Base-by-base conservation (phyloP, 2,329 filamentous ascomycete genomes). In the Cladosporium sp. region DNA sequence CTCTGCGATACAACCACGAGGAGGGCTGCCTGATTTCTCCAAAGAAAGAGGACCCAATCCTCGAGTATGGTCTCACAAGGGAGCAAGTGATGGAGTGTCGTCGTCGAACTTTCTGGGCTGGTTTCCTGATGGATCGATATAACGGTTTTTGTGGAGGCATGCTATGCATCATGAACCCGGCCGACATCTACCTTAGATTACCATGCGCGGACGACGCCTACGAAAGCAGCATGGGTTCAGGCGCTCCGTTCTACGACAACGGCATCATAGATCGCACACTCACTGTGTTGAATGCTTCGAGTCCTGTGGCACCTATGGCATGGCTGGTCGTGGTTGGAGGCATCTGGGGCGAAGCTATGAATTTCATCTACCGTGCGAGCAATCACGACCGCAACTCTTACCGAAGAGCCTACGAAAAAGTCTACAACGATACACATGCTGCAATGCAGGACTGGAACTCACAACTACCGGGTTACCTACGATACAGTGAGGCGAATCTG, bases 81-180 rank as follows among this genome's bases (percentile, higher is more conserved):
- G 66, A 70, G 22, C 72, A 74, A 30, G 82, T 86, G 64, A 80
- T 82, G 22, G 88, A 92, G 72, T 87, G 86, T 65, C 81, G 84
- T 60, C 80, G 88, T 63, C 80, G 88, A 58, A 90, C 87, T 0
- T 87, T 90, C 67, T 92, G 88, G 88, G 83, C 85, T 28, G 81
- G 84, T 54, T 89, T 87, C 64, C 75, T 90, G 65, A 80, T 89
- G 70, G 88, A 91, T 75, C 82, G 86, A 50, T 82, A 87, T 61
- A 85, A 83, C 50, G 82, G 82, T 14, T 80, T 85, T 60, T 85
- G 74, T 51, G 74, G 73, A 59, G 73, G 85, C 30, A 73, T 73
- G 17, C 66, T 74, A 6, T 82, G 78, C 50, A 80, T 83, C 61
- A 79, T 90, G 60, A 82, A 84, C 50, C 76, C 82, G 4, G 82